A percentile compares a stretch with the other conserved stretches of the same genome.
Evolutionary conservation across 176 grass and related monocot genomes (phyloP).

Genomic region (Puccinellia tenuiflora): DNA sequence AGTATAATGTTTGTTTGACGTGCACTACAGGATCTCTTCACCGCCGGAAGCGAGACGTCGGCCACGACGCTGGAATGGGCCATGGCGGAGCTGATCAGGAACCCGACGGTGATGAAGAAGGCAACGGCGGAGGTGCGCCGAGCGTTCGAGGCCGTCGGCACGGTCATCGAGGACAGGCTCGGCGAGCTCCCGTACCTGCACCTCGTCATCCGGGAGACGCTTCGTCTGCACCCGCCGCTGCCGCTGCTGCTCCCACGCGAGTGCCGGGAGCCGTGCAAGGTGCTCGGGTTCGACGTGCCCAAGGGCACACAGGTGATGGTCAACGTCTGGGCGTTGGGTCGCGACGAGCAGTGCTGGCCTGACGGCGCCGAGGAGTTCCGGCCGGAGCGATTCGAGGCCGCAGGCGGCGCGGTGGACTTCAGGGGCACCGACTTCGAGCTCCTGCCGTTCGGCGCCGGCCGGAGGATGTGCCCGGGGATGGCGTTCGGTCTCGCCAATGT

Average conservation of each 20-base stretch:
- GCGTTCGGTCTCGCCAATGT: slow-evolving; percentile 33
- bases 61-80: too few species aligned
- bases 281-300: slow-evolving; percentile 40
- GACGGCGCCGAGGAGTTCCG: slow-evolving; percentile 28
- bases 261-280: neutral
- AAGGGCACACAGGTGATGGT: slow-evolving; percentile 26
- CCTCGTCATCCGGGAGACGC: neutral
- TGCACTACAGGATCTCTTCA: too few species aligned
- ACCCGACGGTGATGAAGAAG: too few species aligned
- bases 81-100: too few species aligned
- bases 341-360: slow-evolving; percentile 31
- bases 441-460: slow-evolving; percentile 37
- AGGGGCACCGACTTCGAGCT: slow-evolving; percentile 37
- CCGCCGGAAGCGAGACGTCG: too few species aligned
- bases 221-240: neutral
- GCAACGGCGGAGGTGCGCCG: too few species aligned
- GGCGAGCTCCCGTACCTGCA: too few species aligned
- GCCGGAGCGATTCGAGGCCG: slow-evolving; percentile 31
- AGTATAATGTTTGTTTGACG: too few species aligned
- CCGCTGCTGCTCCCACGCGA: neutral
- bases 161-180: too few species aligned
- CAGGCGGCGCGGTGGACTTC: slow-evolving; percentile 30
- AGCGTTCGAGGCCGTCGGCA: too few species aligned
- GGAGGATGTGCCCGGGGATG: slow-evolving; percentile 43
- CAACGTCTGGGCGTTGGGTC: slow-evolving; percentile 53